Percentiles rank a stretch among this genome's conserved stretches.
Evolutionary conservation across 169 alveolate species (phyloP).

Genomic region (Pseudocohnilembus persalinus): DNA sequence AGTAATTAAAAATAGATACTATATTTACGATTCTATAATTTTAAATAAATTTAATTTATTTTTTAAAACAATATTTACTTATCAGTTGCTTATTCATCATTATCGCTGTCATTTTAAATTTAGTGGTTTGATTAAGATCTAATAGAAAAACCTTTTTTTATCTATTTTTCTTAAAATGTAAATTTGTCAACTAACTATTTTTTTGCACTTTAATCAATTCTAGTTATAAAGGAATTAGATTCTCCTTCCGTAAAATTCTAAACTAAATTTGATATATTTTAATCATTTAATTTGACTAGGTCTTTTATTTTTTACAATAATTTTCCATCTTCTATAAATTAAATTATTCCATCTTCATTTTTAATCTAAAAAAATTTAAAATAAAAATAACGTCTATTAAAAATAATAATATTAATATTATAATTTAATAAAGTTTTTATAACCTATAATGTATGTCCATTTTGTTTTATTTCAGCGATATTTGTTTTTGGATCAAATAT

Average conservation of each 20-base stretch:
- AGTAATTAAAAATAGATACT: no score
- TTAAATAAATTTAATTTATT: no score
- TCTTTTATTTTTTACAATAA: constrained; percentile 20
- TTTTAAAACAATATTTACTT: no score
- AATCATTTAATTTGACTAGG: constrained; percentile 1
- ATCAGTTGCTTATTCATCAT: no score
- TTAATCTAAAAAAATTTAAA: not conserved
- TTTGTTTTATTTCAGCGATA: constrained; percentile 14
- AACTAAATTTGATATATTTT: constrained; percentile 18
- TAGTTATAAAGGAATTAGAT: no score
- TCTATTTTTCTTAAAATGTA: no score
- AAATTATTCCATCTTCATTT: constrained; percentile 5
- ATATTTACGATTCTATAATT: no score
- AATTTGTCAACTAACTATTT: constrained; percentile 2
- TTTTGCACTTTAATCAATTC: constrained; percentile 17
- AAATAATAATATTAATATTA: no score
- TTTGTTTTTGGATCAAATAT: constrained; percentile 32
- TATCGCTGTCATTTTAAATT: no score
- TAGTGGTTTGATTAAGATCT: no score
- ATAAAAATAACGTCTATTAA: no score
- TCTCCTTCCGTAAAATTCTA: not conserved
- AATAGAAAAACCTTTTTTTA: no score
- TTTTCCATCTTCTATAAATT: constrained; percentile 20
- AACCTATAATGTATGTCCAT: constrained; percentile 14
- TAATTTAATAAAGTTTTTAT: not conserved